phyloP scores from a whole-genome alignment of 768 basidiomycete genomes.

The Suillus ampliporus region DNA sequence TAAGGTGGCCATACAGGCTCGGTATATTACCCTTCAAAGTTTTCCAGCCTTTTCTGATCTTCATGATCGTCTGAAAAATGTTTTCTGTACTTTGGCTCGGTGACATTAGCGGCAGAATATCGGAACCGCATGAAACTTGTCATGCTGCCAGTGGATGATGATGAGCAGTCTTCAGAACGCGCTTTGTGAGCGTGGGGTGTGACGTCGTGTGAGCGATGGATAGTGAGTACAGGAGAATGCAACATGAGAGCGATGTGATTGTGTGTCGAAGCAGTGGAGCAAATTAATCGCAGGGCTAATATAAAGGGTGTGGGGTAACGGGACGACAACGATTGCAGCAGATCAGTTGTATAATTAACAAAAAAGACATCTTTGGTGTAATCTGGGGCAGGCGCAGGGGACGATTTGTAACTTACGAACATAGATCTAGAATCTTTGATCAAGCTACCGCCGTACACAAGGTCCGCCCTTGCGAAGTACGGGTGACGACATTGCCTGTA shows the following conservation, averaged over 20 bases:
- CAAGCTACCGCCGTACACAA: background rate
- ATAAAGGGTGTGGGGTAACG: slow-evolving; percentile 24
- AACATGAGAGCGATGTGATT: slow-evolving; percentile 14
- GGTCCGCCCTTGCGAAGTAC: slow-evolving; percentile 14
- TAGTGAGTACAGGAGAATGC: slow-evolving; percentile 15
- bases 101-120: slow-evolving; percentile 17
- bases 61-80: slow-evolving; percentile 70
- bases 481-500: slow-evolving; percentile 10
- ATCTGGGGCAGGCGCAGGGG: background rate
- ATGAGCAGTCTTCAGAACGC: background rate
- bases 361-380: slow-evolving; percentile 9
- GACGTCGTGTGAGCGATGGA: slow-evolving; percentile 13
- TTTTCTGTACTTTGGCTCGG: slow-evolving; percentile 42
- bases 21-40: slow-evolving; percentile 63
- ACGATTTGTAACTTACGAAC: slow-evolving; percentile 12
- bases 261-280: slow-evolving; percentile 9
- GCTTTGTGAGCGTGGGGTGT: slow-evolving; percentile 6
- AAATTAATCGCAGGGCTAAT: slow-evolving; percentile 24
- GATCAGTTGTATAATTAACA: slow-evolving; percentile 15
- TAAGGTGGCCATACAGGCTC: slow-evolving; percentile 83
- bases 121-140: background rate
- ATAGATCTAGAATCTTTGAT: slow-evolving; percentile 6
- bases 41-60: slow-evolving; percentile 75
- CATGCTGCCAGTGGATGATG: background rate
- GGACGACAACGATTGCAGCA: too few species aligned